Conservation (phyloP, 768 basidiomycete genomes). For the Tylopilus subfusipes region DNA sequence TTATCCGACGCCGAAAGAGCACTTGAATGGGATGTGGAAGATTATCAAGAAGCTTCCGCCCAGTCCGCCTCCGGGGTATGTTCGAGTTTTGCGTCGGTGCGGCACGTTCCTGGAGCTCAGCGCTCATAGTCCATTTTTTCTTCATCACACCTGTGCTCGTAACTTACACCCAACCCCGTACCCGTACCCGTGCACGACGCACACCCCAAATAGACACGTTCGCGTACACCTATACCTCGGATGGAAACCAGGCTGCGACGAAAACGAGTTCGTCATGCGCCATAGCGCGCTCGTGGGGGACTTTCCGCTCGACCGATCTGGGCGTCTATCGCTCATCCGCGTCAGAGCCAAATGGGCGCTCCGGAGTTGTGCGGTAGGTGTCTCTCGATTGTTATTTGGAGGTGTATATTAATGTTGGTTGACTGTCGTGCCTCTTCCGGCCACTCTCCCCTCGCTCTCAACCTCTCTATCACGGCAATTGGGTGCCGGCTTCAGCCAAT, state of each 20-base stretch:
- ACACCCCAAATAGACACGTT: slow-evolving; percentile 20
- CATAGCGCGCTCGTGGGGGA: slow-evolving; percentile 27
- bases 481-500: slow-evolving; percentile 10
- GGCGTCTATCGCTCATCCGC: slow-evolving; percentile 15
- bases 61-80: slow-evolving; percentile 17
- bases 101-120: neutral
- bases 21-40: slow-evolving; percentile 26
- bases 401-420: too few relatives aligned
- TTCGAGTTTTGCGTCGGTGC: neutral
- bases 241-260: slow-evolving; percentile 28
- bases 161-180: neutral
- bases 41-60: slow-evolving; percentile 15
- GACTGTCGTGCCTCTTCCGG: too few relatives aligned
- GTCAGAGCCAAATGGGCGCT: slow-evolving; percentile 25
- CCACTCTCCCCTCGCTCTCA: too few relatives aligned
- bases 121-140: neutral
- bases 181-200: too few relatives aligned
- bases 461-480: too few relatives aligned
- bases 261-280: slow-evolving; percentile 27
- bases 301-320: slow-evolving; percentile 24
- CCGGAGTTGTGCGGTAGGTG: slow-evolving; percentile 19
- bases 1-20: slow-evolving; percentile 15
- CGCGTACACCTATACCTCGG: slow-evolving; percentile 32
- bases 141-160: neutral
- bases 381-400: neutral